Conservation (phyloP, 2,329 filamentous ascomycete genomes). For the Aureobasidium namibiae region DNA sequence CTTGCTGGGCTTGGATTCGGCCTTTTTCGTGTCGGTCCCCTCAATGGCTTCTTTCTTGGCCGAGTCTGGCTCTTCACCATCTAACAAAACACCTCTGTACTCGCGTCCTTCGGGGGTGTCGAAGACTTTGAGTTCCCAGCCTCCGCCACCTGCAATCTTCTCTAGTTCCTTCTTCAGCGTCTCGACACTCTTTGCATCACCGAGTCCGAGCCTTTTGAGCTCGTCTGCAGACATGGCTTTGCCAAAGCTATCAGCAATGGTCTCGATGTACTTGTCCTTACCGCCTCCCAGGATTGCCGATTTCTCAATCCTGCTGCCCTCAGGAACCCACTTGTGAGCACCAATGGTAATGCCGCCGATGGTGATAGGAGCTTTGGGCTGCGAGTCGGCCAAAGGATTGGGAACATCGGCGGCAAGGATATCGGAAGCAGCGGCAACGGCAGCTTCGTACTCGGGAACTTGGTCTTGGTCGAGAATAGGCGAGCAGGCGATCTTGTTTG, state of each 20-base stretch:
- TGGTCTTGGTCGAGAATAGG: constrained; percentile 57
- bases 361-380: constrained; percentile 28
- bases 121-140: constrained; percentile 75
- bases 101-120: constrained; percentile 59
- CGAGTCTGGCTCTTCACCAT: constrained; percentile 44
- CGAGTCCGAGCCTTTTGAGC: constrained; percentile 52
- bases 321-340: constrained; percentile 45
- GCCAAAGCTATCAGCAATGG: constrained; percentile 51
- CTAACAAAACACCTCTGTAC: constrained; percentile 61
- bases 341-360: constrained; percentile 54
- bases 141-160: constrained; percentile 58
- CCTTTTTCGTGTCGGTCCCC: constrained; percentile 23
- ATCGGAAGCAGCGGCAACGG: constrained; percentile 17
- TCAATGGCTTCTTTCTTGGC: constrained; percentile 15
- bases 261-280: constrained; percentile 47
- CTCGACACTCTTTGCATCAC: constrained; percentile 63
- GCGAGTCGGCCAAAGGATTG: constrained; percentile 9
- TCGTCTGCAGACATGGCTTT: constrained; percentile 28
- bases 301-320: constrained; percentile 50
- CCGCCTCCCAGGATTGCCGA: constrained; percentile 40
- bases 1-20: constrained; percentile 19
- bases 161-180: constrained; percentile 60
- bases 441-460: constrained; percentile 24
- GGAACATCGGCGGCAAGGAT: not conserved
- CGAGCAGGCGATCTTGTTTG: constrained; percentile 69